These are phyloP conservation scores for Agroathelia rolfsii DNA, from an alignment of 1,284 basidiomycete genomes.

Conservation along the genomic window DNA sequence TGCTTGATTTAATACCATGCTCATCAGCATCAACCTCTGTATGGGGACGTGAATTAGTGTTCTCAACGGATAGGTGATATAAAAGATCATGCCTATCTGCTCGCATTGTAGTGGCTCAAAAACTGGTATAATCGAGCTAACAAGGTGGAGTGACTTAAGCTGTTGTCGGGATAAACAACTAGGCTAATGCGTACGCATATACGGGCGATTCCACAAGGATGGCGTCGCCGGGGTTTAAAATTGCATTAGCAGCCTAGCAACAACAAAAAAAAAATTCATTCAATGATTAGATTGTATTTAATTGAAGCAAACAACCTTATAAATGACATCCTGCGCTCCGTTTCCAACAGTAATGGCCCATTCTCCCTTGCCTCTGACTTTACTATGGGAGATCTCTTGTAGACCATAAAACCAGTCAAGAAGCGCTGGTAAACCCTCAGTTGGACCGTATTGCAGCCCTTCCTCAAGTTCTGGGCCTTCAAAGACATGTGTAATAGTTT, in stretches of 20 bases:
- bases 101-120: constrained; percentile 48
- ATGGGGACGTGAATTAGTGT: constrained; percentile 6
- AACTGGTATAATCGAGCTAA: constrained; percentile 59
- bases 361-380: constrained; percentile 41
- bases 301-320: constrained; percentile 56
- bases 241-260: constrained; percentile 38
- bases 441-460: constrained; percentile 73
- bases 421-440: constrained; percentile 58
- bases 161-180: constrained; percentile 7
- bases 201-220: constrained; percentile 81
- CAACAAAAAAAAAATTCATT: too few relatives aligned
- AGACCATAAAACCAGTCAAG: constrained; percentile 57
- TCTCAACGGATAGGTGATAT: constrained; percentile 7
- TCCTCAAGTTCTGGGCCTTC: constrained; percentile 46
- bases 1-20: constrained; percentile 59
- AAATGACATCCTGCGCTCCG: constrained; percentile 84
- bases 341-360: constrained; percentile 76
- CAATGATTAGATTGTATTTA: too few relatives aligned
- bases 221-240: constrained; percentile 76
- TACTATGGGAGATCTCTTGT: constrained; percentile 56
- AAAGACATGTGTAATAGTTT: constrained; percentile 40
- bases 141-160: constrained; percentile 44
- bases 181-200: constrained; percentile 60
- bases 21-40: constrained; percentile 79
- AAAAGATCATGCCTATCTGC: constrained; percentile 44